phyloP scores from a whole-genome alignment of 192 early-diverging fungal genomes.

The Geosiphon pyriformis region DNA sequence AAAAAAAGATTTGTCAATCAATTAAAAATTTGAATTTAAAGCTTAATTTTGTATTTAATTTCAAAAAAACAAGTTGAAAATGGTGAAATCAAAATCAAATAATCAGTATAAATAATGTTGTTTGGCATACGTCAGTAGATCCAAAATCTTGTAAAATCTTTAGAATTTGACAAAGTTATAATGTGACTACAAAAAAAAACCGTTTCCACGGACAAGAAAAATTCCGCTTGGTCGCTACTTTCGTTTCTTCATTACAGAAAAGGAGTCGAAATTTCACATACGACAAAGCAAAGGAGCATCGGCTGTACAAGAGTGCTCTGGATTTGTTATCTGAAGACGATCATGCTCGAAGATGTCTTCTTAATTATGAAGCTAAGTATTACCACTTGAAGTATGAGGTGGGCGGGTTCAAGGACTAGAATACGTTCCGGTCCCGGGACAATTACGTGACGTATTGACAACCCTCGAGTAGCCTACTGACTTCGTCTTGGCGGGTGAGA shows the following conservation, averaged over 20 bases:
- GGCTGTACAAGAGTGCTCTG: constrained; percentile 15
- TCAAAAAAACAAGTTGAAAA: too few relatives aligned
- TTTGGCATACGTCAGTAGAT: too few relatives aligned
- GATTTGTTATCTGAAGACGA: constrained; percentile 8
- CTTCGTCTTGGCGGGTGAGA: constrained; percentile 13
- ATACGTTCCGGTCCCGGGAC: constrained; percentile 22
- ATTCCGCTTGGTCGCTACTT: constrained; percentile 7
- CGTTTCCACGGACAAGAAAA: too few relatives aligned
- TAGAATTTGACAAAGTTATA: too few relatives aligned
- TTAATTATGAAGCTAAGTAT: constrained; percentile 20
- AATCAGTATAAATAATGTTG: too few relatives aligned
- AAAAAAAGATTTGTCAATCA: too few relatives aligned
- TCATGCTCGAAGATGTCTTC: constrained; percentile 12
- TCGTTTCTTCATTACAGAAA: constrained; percentile 10
- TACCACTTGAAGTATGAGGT: background rate
- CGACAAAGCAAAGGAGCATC: constrained; percentile 16
- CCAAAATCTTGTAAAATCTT: too few relatives aligned
- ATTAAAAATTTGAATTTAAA: too few relatives aligned
- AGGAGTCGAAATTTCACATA: constrained; percentile 15
- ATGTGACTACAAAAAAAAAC: too few relatives aligned
- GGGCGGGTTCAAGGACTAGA: constrained; percentile 27
- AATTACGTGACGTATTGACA: constrained; percentile 26
- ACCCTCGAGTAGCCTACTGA: constrained; percentile 11
- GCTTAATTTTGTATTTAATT: too few relatives aligned
- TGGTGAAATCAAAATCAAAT: too few relatives aligned